Conservation (phyloP, 257 asterid species). For the Oldenlandia corymbosa region DNA sequence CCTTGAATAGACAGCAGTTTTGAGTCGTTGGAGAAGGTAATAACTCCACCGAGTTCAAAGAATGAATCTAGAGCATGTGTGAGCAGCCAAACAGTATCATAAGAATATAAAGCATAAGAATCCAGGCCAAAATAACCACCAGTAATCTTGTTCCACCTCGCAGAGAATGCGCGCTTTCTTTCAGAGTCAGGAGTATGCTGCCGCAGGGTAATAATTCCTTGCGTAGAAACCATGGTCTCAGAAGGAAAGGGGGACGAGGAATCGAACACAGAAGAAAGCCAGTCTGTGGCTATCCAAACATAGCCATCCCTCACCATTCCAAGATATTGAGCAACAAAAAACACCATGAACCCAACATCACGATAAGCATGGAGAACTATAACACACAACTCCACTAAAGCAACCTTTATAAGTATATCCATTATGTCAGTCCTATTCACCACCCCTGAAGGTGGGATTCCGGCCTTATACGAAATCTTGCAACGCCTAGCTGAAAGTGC, state of each 20-base stretch:
- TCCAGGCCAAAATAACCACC: slow-evolving; percentile 56
- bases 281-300: slow-evolving; percentile 78
- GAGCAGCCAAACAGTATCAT: slow-evolving; percentile 75
- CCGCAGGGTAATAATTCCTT: slow-evolving; percentile 63
- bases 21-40: slow-evolving; percentile 52
- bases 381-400: slow-evolving; percentile 58
- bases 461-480: slow-evolving; percentile 55
- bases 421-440: slow-evolving; percentile 33
- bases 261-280: slow-evolving; percentile 75
- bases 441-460: slow-evolving; percentile 44
- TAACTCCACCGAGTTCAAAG: slow-evolving; percentile 43
- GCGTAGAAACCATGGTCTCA: slow-evolving; percentile 33
- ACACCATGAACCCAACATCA: slow-evolving; percentile 42
- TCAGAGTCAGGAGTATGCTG: slow-evolving; percentile 57
- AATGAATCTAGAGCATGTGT: slow-evolving; percentile 57
- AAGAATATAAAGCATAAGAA: slow-evolving; percentile 61
- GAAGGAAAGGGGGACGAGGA: slow-evolving; percentile 34
- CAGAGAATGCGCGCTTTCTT: slow-evolving; percentile 42
- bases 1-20: slow-evolving; percentile 31
- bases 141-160: slow-evolving; percentile 55
- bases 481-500: slow-evolving; percentile 56
- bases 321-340: slow-evolving; percentile 49
- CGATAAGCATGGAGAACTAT: slow-evolving; percentile 52
- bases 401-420: slow-evolving; percentile 35
- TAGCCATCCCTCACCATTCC: slow-evolving; percentile 68